Evolutionary conservation across 2,329 filamentous ascomycete genomes (phyloP).

Genomic region (Hymenoscyphus infarciens): DNA sequence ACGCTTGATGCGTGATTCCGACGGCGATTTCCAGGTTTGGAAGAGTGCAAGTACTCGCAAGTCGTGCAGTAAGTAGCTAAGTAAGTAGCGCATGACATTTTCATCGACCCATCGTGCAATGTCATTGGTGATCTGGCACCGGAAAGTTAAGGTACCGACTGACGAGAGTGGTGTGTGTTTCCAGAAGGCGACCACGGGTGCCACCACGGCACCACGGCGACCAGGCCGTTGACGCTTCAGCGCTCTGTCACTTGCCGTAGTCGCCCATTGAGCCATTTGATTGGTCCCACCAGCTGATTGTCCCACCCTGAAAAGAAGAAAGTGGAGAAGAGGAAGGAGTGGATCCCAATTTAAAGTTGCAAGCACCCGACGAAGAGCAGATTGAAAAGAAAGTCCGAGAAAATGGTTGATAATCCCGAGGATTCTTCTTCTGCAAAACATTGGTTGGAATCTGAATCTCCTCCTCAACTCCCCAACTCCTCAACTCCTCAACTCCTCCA

Average conservation of each 20-base stretch:
- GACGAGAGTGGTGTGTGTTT: neutral
- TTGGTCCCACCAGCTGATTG: neutral
- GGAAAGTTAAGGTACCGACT: neutral
- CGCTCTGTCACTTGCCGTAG: neutral
- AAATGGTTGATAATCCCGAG: neutral
- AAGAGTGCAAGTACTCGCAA: neutral
- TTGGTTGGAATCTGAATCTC: neutral
- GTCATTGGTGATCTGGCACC: neutral
- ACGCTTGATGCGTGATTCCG: neutral
- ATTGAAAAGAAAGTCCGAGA: neutral
- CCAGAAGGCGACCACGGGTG: neutral
- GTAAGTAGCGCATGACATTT: neutral
- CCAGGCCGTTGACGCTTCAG: neutral
- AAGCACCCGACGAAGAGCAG: neutral
- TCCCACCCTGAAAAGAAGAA: neutral
- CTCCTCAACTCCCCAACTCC: neutral
- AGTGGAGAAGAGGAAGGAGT: neutral
- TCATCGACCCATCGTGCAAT: neutral
- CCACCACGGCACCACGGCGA: neutral
- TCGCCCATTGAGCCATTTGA: neutral
- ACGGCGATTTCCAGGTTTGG: neutral
- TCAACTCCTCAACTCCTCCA: neutral
- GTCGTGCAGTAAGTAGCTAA: no score
- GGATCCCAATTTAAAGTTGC: constrained; percentile 1
- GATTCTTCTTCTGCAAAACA: neutral